Evolutionary conservation across 2,329 filamentous ascomycete genomes (phyloP).

Genomic region (Thermochaetoides dissita): DNA sequence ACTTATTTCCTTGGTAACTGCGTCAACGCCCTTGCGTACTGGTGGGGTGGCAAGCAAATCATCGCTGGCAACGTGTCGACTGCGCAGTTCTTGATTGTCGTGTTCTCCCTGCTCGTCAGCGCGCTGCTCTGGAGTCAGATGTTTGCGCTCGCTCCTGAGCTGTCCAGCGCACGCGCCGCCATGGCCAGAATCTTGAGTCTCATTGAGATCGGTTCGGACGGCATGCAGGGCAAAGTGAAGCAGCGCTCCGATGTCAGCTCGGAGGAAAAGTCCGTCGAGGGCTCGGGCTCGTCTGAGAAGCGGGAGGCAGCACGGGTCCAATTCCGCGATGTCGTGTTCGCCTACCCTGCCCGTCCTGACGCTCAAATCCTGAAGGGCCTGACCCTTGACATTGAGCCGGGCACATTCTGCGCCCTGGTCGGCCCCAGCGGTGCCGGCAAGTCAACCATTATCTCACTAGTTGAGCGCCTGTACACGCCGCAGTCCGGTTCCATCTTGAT

Average conservation of each 20-base stretch:
- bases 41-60: constrained; percentile 65
- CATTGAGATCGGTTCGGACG: constrained; percentile 28
- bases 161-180: constrained; percentile 50
- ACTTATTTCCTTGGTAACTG: constrained; percentile 50
- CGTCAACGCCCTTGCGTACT: constrained; percentile 64
- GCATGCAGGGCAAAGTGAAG: constrained; percentile 7
- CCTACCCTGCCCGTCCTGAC: constrained; percentile 46
- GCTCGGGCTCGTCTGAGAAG: background rate
- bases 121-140: constrained; percentile 62
- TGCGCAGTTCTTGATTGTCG: constrained; percentile 59
- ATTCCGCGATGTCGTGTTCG: constrained; percentile 61
- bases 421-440: constrained; percentile 34
- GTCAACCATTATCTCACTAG: constrained; percentile 31
- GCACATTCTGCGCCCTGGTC: constrained; percentile 29
- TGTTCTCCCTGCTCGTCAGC: constrained; percentile 57
- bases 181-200: constrained; percentile 44
- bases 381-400: constrained; percentile 23
- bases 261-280: constrained; percentile 6
- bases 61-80: constrained; percentile 48
- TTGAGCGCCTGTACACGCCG: constrained; percentile 41
- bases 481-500: constrained; percentile 35
- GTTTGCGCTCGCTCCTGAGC: constrained; percentile 60
- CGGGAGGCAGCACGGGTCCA: constrained; percentile 3
- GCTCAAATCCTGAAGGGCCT: constrained; percentile 31
- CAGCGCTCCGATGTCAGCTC: background rate